Evolutionary conservation across 2,329 filamentous ascomycete genomes (phyloP).

Genomic region (Tolypocladium guangdongense): DNA sequence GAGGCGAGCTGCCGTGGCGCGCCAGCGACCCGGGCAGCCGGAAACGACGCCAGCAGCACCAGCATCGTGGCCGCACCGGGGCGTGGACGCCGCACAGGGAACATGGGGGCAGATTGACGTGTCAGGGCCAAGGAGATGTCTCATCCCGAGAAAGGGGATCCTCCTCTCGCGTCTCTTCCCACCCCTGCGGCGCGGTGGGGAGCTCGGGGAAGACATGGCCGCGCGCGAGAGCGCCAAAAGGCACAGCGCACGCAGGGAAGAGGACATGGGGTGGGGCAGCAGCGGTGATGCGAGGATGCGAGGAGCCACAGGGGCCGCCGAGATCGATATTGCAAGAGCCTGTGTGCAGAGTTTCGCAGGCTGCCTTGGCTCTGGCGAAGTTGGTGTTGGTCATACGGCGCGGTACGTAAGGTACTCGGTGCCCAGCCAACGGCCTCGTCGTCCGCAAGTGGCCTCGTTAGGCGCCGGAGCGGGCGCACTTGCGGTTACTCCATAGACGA

Average conservation of each 20-base stretch:
- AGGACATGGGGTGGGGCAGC: background rate
- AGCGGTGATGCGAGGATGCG: too few species aligned
- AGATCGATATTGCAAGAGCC: background rate
- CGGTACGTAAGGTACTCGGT: background rate
- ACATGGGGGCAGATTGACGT: conserved; percentile 12
- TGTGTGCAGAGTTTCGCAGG: too few species aligned
- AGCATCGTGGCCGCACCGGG: background rate
- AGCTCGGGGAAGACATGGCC: background rate
- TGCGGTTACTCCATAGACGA: background rate
- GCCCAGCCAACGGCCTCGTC: background rate
- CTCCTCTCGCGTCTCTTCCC: conserved; percentile 5
- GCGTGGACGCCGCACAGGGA: background rate
- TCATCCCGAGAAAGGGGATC: conserved; percentile 13
- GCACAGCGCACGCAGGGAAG: background rate
- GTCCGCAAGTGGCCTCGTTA: background rate
- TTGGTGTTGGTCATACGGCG: background rate
- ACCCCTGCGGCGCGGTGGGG: conserved; percentile 4
- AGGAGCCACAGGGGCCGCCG: background rate
- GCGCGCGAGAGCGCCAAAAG: background rate
- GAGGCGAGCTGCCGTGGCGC: background rate
- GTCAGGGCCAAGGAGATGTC: conserved; percentile 14
- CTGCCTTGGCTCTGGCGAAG: too few species aligned
- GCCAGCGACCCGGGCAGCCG: background rate
- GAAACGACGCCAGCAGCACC: background rate
- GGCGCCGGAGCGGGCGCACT: background rate